Evolutionary conservation across 2,329 filamentous ascomycete species (phyloP).

Genomic region (Paecilomyces niveus): DNA sequence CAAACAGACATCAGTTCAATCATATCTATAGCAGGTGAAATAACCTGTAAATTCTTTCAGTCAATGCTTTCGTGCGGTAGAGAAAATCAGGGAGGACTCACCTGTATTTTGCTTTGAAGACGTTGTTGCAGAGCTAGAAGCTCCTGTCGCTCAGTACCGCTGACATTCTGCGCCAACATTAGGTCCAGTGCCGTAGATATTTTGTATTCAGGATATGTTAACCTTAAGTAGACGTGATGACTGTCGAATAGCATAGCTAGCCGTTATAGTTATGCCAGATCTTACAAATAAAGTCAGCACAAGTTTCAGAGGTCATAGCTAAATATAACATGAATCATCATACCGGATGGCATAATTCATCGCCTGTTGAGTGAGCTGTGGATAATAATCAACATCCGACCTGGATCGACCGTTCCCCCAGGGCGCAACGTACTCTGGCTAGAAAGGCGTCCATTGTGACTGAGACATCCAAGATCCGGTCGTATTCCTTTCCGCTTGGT

Average conservation of each 20-base stretch:
- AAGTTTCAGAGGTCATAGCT: not conserved
- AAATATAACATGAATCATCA: not conserved
- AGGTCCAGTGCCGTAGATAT: not conserved
- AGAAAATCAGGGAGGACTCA: slow-evolving; percentile 28
- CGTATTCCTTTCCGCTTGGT: not conserved
- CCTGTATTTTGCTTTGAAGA: slow-evolving; percentile 79
- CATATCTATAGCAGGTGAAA: slow-evolving; percentile 85
- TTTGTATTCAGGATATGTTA: slow-evolving; percentile 3
- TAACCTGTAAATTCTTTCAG: slow-evolving; percentile 49
- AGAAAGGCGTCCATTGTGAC: slow-evolving; percentile 64
- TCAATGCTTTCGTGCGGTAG: slow-evolving; percentile 1
- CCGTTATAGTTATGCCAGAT: slow-evolving; percentile 78
- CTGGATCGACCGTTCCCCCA: slow-evolving; percentile 4
- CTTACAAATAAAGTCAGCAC: slow-evolving; percentile 18
- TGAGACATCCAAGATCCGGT: not conserved
- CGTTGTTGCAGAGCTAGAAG: slow-evolving; percentile 64
- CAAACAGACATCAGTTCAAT: slow-evolving; percentile 71
- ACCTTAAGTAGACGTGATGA: slow-evolving; percentile 69
- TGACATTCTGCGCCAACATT: slow-evolving; percentile 48
- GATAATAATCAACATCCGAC: slow-evolving; percentile 3
- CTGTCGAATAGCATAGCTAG: slow-evolving; percentile 76
- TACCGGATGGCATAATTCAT: slow-evolving; percentile 83
- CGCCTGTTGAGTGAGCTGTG: slow-evolving; percentile 64
- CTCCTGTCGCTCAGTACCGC: slow-evolving; percentile 65
- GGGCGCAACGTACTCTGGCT: slow-evolving; percentile 42